Conservation (phyloP, 2,329 filamentous ascomycete species). For the Botrytis porri region DNA sequence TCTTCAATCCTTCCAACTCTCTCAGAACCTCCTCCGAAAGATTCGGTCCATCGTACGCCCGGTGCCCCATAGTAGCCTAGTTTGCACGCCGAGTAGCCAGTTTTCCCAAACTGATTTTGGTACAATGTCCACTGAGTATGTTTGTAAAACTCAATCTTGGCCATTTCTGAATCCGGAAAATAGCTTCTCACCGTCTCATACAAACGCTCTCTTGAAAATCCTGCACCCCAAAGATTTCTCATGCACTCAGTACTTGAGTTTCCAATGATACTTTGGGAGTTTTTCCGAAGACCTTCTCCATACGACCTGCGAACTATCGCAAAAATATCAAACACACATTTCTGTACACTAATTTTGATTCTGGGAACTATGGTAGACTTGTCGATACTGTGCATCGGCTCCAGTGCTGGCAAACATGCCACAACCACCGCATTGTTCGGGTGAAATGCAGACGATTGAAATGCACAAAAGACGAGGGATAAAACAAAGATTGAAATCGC, state of each 20-base stretch:
- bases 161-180: background rate
- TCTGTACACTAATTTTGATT: background rate
- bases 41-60: background rate
- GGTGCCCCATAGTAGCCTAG: background rate
- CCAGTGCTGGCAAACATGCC: background rate
- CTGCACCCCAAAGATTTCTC: background rate
- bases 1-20: background rate
- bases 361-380: background rate
- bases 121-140: background rate
- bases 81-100: background rate
- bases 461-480: background rate
- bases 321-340: background rate
- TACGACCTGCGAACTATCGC: background rate
- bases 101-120: background rate
- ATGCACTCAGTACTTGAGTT: background rate
- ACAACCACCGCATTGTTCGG: background rate
- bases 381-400: background rate
- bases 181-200: background rate
- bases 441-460: no score
- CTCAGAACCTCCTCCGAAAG: background rate
- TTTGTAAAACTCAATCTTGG: background rate
- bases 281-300: background rate
- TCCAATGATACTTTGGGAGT: background rate
- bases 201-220: background rate
- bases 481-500: background rate